Evolutionary conservation across 2,329 filamentous ascomycete genomes (phyloP).

Genomic region (Colletotrichum echinochloae): DNA sequence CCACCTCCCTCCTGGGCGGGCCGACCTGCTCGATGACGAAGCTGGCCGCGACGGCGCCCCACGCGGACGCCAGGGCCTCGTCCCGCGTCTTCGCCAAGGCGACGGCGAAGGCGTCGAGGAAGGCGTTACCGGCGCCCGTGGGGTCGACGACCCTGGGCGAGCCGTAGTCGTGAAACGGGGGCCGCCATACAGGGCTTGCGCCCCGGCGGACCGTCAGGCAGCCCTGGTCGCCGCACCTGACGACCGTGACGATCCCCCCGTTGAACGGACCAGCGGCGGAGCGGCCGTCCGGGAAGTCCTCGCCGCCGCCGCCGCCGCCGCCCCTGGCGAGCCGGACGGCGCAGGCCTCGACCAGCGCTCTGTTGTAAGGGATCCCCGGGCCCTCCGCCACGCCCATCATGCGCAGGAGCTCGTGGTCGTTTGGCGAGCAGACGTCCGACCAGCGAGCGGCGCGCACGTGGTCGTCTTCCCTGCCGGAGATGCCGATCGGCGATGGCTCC

Average conservation of each 20-base stretch:
- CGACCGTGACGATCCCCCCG: neutral
- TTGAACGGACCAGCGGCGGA: too few relatives aligned
- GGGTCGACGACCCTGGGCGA: neutral
- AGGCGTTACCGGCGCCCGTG: constrained; percentile 23
- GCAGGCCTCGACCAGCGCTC: too few relatives aligned
- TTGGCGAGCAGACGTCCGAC: too few relatives aligned
- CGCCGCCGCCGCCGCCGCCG: too few relatives aligned
- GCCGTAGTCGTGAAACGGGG: constrained; percentile 19
- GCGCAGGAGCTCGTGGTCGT: too few relatives aligned
- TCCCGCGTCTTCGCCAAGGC: constrained; percentile 4
- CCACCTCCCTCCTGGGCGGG: constrained; percentile 9
- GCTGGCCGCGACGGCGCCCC: constrained; percentile 32
- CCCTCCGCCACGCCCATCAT: too few relatives aligned
- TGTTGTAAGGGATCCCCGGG: too few relatives aligned
- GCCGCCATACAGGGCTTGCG: constrained; percentile 8
- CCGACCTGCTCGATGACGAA: constrained; percentile 33
- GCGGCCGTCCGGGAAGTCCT: too few relatives aligned
- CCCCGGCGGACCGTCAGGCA: constrained; percentile 5
- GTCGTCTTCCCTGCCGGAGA: too few relatives aligned
- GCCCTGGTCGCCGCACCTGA: constrained; percentile 19
- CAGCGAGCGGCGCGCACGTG: too few relatives aligned
- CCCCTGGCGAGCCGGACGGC: too few relatives aligned
- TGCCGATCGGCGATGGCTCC: too few relatives aligned
- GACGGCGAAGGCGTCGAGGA: constrained; percentile 21
- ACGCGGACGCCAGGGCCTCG: constrained; percentile 23